Evolutionary conservation across 2,329 filamentous ascomycete genomes (phyloP), one percentile per base, ranked within the genome.

Genomic region (Penicillium sp.): DNA sequence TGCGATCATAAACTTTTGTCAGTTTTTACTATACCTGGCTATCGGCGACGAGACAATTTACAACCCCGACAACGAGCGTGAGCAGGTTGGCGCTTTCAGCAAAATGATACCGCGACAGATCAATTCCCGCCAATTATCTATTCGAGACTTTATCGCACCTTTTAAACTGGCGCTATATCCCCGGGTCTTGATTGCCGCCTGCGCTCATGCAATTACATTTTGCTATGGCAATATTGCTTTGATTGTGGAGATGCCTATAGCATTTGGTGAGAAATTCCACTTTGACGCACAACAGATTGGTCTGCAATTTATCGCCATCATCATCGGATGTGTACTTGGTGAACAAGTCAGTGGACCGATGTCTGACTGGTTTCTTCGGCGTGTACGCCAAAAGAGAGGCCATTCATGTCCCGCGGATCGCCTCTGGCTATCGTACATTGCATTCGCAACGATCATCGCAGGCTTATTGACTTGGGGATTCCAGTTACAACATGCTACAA

Each of bases 281-380:
- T 79, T 85, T 69, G 79, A 83, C 61, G 66, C 80, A 0, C 77
- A 84, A 65, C 77, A 84, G 54, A 72, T 84, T 10, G 83, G 83
- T 0, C 72, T 85, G 3, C 82, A 85, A 51, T 82, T 82, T 58
- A 68, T 84, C 7, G 77, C 77, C 3, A 70, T 84, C 41, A 81
- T 86, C 42, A 73, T 85, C 27, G 83, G 84, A 1, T 79, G 77
- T 1, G 64, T 85, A 4, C 70, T 85, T 8, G 83, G 83, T 17
- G 83, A 86, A 63, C 81, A 83, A 60, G 62, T 84, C 7, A 82
- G 81, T 39, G 83, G 82, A 1, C 71, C 75, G 24, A 60, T 79
- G 21, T 81, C 78, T 4, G 82, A 85, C 34, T 60, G 56, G 57
- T 63, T 69, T 68, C 29, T 85, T 78, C 81, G 81, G 75, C 71